Conservation (phyloP, 176 grass and related monocot genomes). For the Tillandsia fasciculata region DNA sequence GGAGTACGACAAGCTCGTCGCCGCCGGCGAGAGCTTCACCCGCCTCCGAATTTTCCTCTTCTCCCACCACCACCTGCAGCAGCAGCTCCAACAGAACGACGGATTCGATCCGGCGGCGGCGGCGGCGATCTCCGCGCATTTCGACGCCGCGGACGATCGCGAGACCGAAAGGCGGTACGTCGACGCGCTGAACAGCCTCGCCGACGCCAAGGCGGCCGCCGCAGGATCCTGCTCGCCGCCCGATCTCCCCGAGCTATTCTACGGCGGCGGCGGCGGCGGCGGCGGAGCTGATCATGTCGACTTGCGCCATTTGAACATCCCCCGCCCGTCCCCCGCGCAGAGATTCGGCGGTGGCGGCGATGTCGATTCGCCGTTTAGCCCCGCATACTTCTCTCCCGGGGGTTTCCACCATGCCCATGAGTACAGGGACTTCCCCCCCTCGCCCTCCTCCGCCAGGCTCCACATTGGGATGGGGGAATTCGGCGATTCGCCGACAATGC, state of each 20-base stretch:
- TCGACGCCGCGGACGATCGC: conserved; percentile 43
- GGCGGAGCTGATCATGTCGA: conserved; percentile 26
- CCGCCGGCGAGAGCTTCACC: conserved; percentile 45
- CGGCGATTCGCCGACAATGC: conserved; percentile 17
- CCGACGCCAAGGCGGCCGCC: conserved; percentile 23
- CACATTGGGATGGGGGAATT: conserved; percentile 51
- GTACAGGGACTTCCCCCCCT: conserved; percentile 52
- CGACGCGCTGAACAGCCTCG: conserved; percentile 74
- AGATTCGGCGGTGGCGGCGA: conserved; percentile 69
- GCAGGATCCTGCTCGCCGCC: conserved; percentile 29
- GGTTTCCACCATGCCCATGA: conserved; percentile 39
- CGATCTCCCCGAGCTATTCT: conserved; percentile 48
- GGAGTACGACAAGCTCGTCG: conserved; percentile 91
- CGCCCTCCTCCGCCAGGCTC: conserved; percentile 58
- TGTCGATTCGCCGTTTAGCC: conserved; percentile 70
- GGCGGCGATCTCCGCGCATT: conserved; percentile 27
- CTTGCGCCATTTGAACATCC: conserved; percentile 65
- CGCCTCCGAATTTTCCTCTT: conserved; percentile 83
- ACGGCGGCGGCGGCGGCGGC: conserved; percentile 43
- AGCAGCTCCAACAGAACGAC: not conserved
- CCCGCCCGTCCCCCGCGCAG: conserved; percentile 36
- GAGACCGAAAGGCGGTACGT: conserved; percentile 85
- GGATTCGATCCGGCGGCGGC: not conserved
- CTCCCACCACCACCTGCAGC: conserved; percentile 29
- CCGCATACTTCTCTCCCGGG: conserved; percentile 48